Evolutionary conservation across 805 yeast species (phyloP).

Genomic region (Kazachstania africana): DNA sequence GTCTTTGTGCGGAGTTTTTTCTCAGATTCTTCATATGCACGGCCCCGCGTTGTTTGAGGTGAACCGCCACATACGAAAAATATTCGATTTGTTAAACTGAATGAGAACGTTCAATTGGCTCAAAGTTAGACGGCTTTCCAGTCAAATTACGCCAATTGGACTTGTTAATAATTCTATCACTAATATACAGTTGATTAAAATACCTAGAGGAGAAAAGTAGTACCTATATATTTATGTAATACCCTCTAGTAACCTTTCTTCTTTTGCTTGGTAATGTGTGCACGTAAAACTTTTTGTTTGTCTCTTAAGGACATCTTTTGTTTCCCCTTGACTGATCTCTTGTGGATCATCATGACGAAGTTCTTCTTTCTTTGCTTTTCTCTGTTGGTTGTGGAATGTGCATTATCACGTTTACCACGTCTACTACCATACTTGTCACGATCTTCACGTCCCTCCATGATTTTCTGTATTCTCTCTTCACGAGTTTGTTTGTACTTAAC

Average conservation of each 20-base stretch:
- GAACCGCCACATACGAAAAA: too few species aligned
- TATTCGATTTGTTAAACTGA: too few species aligned
- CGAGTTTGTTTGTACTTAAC: conserved; percentile 66
- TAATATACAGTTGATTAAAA: too few species aligned
- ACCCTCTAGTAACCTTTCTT: conserved; percentile 45
- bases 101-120: too few species aligned
- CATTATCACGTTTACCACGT: conserved; percentile 63
- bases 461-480: conserved; percentile 82
- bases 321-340: conserved; percentile 87
- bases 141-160: too few species aligned
- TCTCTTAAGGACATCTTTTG: conserved; percentile 83
- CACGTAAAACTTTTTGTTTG: conserved; percentile 73
- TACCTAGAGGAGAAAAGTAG: too few species aligned
- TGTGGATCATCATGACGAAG: conserved; percentile 97
- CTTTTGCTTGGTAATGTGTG: conserved; percentile 85
- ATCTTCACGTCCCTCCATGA: conserved; percentile 85
- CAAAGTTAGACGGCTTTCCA: too few species aligned
- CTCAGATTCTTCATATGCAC: too few species aligned
- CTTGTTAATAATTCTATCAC: too few species aligned
- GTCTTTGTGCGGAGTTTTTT: too few species aligned
- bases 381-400: conserved; percentile 85
- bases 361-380: conserved; percentile 98
- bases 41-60: too few species aligned
- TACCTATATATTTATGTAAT: too few species aligned
- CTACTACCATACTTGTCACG: conserved; percentile 84